Evolutionary conservation across 2,329 filamentous ascomycete genomes (phyloP), one percentile per base, ranked within the genome.

Genomic region (Monosporascus cannonballus): DNA sequence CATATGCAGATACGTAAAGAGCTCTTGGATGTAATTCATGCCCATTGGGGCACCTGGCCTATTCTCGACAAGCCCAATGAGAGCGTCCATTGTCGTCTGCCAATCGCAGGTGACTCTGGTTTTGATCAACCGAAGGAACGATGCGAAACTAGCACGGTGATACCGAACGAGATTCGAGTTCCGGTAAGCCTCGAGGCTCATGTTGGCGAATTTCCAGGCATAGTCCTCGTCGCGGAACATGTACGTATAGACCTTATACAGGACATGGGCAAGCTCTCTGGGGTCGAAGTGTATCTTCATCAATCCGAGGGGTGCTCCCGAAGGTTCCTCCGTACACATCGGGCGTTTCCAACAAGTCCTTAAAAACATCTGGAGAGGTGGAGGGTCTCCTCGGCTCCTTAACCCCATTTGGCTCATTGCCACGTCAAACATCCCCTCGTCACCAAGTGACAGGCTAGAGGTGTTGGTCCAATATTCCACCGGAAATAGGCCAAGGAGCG

Each of bases 401-500:
- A 76, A 76, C 47, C 9, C 17, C 2, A 18, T 14, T 15, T 11
- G 2, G 6, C 15, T 6, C 11, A 4, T 34, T 15, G 34, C 30
- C n/a, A 15, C 18, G 34, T 7, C 14, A 17, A 18, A 8, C 15
- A 48, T n/a, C 3, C n/a, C 39, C 18, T 60, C 58, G 17, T 56
- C 54, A 22, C 44, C 46, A 3, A 45, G 2, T 5, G 56, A 52
- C 7, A 49, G 20, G 47, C 50, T 14, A 5, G 50, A 54, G 2
- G 44, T 52, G 24, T 56, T 56, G 27, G 53, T 56, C 72, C 72
- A 80, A 59, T 74, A 76, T 54, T 79, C 75, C 4, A 75, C 64
- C 0, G 76, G 74, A 2, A 64, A 71, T 37, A 84, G 57, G 0
- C 78, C 80, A 3, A 84, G 62, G 0, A 85, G 63, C 7, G 77